These are phyloP conservation scores for Fraxinus angustifolia DNA, from an alignment of 305 asterid genomes.

Conservation along the genomic window DNA sequence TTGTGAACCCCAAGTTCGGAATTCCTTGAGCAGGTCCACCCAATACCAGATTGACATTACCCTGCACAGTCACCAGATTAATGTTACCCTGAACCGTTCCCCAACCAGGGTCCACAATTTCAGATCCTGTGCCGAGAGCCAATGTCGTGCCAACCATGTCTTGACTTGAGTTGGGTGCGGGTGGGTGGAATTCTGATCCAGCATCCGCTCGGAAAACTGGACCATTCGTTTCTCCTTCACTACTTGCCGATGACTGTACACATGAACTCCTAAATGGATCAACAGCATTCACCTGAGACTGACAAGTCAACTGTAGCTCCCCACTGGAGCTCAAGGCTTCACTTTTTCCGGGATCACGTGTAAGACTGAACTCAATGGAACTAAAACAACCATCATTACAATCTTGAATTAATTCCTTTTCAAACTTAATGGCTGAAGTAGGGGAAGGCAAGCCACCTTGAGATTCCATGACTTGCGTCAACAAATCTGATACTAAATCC, in stretches of 20 bases:
- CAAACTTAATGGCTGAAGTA: conserved; percentile 29
- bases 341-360: conserved; percentile 26
- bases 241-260: conserved; percentile 59
- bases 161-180: conserved; percentile 31
- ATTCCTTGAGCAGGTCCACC: conserved; percentile 59
- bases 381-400: conserved; percentile 24
- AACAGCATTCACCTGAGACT: conserved; percentile 34
- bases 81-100: conserved; percentile 54
- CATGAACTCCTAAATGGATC: conserved; percentile 45
- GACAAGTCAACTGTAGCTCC: conserved; percentile 34
- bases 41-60: conserved; percentile 54
- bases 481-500: conserved; percentile 52
- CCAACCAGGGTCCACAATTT: conserved; percentile 46
- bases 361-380: conserved; percentile 24
- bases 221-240: conserved; percentile 58
- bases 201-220: conserved; percentile 39
- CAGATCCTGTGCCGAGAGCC: conserved; percentile 36
- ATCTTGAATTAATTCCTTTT: conserved; percentile 24
- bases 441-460: conserved; percentile 31
- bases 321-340: conserved; percentile 31
- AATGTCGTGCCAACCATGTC: conserved; percentile 33
- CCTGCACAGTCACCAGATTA: conserved; percentile 60
- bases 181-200: conserved; percentile 49
- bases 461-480: conserved; percentile 48
- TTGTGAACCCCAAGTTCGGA: conserved; percentile 41